phyloP scores from a whole-genome alignment of 352 stramenopile genomes.

The Phytopythium boreale region DNA sequence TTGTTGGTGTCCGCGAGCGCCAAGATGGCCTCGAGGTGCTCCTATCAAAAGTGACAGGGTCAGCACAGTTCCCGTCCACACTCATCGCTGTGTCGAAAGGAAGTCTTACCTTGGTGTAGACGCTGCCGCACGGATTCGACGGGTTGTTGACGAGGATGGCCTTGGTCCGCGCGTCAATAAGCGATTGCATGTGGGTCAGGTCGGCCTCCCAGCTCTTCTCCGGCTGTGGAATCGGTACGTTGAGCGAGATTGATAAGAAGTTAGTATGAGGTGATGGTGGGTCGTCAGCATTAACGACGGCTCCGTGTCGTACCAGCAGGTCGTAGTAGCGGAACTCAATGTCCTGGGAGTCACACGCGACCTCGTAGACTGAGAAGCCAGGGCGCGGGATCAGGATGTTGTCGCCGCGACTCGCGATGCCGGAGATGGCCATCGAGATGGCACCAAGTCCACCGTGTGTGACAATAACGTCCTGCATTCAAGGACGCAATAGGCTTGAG shows the following conservation, averaged over 20 bases:
- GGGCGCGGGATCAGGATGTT: constrained; percentile 86
- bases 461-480: constrained; percentile 76
- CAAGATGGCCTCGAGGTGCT: constrained; percentile 74
- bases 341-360: constrained; percentile 77
- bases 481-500: not conserved
- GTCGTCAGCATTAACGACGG: not conserved
- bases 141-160: constrained; percentile 94
- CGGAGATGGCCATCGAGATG: constrained; percentile 82
- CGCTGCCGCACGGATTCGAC: constrained; percentile 93
- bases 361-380: constrained; percentile 30
- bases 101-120: constrained; percentile 82
- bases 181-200: constrained; percentile 77
- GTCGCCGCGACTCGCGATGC: constrained; percentile 61
- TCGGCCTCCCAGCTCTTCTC: constrained; percentile 89
- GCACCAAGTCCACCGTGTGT: constrained; percentile 83
- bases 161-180: constrained; percentile 65
- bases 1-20: constrained; percentile 77
- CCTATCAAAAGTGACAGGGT: constrained; percentile 7
- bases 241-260: not conserved
- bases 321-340: constrained; percentile 81
- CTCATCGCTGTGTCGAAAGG: no score
- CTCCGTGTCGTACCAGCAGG: constrained; percentile 15
- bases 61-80: not conserved
- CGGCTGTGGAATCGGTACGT: constrained; percentile 9
- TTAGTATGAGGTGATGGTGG: not conserved